phyloP scores from a whole-genome alignment of 2,329 filamentous ascomycete genomes.

The Sclerotinia spermophila region DNA sequence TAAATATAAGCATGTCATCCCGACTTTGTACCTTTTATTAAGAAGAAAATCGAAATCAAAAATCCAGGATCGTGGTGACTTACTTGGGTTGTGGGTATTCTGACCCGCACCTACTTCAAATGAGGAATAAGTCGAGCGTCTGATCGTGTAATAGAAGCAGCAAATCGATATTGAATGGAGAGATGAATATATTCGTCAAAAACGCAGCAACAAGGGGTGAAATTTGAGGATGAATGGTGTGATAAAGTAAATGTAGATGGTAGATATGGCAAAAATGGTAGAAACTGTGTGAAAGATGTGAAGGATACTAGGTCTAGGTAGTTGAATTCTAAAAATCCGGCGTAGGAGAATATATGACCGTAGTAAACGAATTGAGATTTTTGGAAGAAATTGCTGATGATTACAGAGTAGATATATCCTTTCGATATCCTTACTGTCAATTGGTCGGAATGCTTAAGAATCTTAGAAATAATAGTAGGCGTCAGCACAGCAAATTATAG shows the following conservation, averaged over 20 bases:
- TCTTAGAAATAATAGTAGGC: not conserved
- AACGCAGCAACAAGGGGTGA: not conserved
- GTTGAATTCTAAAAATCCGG: not conserved
- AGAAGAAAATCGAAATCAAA: not conserved
- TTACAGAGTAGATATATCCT: no score
- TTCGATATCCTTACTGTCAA: not conserved
- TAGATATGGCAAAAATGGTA: not conserved
- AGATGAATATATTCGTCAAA: not conserved
- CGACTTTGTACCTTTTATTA: not conserved
- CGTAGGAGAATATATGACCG: not conserved
- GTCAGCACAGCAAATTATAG: not conserved
- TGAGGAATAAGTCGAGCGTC: conserved; percentile 14
- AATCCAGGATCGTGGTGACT: conserved; percentile 8
- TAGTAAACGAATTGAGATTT: not conserved
- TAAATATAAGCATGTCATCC: not conserved
- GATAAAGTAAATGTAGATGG: not conserved
- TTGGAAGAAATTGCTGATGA: no score
- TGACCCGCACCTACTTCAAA: conserved; percentile 19
- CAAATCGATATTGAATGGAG: conserved; percentile 11
- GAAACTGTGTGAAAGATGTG: not conserved
- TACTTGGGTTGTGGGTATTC: conserved; percentile 19
- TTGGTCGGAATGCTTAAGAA: not conserved
- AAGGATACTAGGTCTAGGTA: not conserved
- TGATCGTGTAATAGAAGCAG: conserved; percentile 1
- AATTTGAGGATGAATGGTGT: not conserved